A percentile compares a stretch with the other conserved stretches of the same genome.
Evolutionary conservation across 306 rosid genomes (phyloP).

Genomic region (Rosa lucieae): DNA sequence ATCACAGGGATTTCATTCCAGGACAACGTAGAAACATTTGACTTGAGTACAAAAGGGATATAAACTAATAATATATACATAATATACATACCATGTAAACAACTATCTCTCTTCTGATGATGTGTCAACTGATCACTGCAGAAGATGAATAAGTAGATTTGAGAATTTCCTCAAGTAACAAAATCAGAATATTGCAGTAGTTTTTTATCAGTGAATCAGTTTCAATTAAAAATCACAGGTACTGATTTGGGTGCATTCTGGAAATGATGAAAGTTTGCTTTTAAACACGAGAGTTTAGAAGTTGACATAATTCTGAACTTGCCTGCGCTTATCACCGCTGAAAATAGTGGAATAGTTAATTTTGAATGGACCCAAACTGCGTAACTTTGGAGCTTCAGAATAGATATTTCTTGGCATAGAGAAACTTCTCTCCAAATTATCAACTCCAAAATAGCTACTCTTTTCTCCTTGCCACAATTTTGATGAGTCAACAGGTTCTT

Average conservation of each 20-base stretch:
- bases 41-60: not conserved
- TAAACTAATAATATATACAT: not conserved
- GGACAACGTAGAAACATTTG: not conserved
- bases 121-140: slow-evolving; percentile 14
- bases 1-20: not conserved
- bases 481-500: slow-evolving; percentile 26
- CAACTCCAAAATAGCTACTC: slow-evolving; percentile 29
- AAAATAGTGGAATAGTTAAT: slow-evolving; percentile 28
- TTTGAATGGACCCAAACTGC: slow-evolving; percentile 44
- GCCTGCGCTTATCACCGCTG: slow-evolving; percentile 52
- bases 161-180: not conserved
- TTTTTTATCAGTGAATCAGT: not conserved
- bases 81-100: not conserved
- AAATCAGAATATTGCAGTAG: slow-evolving; percentile 4
- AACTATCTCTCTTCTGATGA: slow-evolving; percentile 9
- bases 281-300: not conserved
- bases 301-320: slow-evolving; percentile 13
- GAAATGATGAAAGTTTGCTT: not conserved
- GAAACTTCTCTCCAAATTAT: slow-evolving; percentile 44
- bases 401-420: slow-evolving; percentile 35
- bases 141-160: not conserved
- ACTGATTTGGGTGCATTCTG: not conserved
- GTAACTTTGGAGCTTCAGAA: slow-evolving; percentile 34
- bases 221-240: not conserved
- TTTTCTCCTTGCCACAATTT: not conserved